Evolutionary conservation across 805 yeast genomes (phyloP), one percentile per base, ranked within the genome.

Genomic region (Teunomyces barrocoloradensis): DNA sequence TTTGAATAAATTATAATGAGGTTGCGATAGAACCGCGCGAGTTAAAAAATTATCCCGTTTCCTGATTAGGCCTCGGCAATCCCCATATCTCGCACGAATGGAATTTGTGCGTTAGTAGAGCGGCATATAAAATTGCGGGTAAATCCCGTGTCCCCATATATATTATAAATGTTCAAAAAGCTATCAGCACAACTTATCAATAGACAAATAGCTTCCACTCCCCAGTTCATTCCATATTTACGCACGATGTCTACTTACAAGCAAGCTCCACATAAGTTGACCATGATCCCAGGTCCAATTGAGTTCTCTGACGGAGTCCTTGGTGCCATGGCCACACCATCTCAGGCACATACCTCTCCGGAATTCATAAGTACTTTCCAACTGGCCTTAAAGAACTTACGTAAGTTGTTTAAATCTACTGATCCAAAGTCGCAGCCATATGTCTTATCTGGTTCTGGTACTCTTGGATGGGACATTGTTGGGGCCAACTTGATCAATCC

Each of bases 381-480:
- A 64, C 65, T 77, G 15, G 85, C 80, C 12, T 76, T 92, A 60
- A 66, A 75, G 58, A 80, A 82, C 64, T 77, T 89, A 57, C 80
- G 97, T 58, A 76, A 73, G 54, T 68, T 92, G 55, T 91, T 91
- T 78, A 79, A 84, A 61, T 82, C 92, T 25, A 71, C 81, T 23
- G 81, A 78, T 57, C 65, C 80, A 11, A 63, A 68, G n/a, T 80
- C 94, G 32, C 96, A 89, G 71, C 89, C 91, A 6, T 76, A 87
- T 50, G 87, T 92, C 12, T 63, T 92, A 48, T 78, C 94, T 3
- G 98, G 97, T 37, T 85, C 96, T 1, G 98, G 98, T 48, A 89
- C 97, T 17, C 76, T 91, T 36, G 98, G 98, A 32, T 91, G 97
- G 96, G 98, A 91, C 61, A 73, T 91, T 52, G 84, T 81, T 36